Conservation (phyloP, 495 filamentous ascomycete species). For the Neurospora cerealis region DNA sequence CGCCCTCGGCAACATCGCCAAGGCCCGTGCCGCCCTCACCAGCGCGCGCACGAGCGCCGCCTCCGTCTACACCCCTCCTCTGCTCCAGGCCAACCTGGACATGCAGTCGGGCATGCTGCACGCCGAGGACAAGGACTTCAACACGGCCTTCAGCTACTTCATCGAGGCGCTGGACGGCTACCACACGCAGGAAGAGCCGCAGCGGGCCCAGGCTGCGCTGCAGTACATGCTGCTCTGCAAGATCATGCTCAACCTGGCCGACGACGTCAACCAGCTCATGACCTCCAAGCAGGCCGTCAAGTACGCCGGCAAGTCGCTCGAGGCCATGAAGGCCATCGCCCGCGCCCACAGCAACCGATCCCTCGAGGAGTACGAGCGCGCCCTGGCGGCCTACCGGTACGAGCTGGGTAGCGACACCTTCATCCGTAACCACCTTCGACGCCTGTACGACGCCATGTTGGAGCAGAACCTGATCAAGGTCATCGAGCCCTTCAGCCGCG, state of each 20-base stretch:
- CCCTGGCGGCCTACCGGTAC: slow-evolving; percentile 76
- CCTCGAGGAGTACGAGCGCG: slow-evolving; percentile 91
- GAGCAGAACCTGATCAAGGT: slow-evolving; percentile 99
- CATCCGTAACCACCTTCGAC: slow-evolving; percentile 87
- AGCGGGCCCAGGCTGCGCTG: slow-evolving; percentile 78
- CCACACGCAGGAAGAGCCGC: slow-evolving; percentile 77
- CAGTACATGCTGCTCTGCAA: slow-evolving; percentile 99
- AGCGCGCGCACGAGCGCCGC: slow-evolving; percentile 90
- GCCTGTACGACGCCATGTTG: slow-evolving; percentile 94
- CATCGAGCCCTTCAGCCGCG: slow-evolving; percentile 93
- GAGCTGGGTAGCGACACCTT: slow-evolving; percentile 89
- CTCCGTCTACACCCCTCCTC: slow-evolving; percentile 91
- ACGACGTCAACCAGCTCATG: slow-evolving; percentile 91
- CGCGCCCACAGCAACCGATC: slow-evolving; percentile 89
- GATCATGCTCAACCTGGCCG: slow-evolving; percentile 95
- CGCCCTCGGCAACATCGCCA: slow-evolving; percentile 90
- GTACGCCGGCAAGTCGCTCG: slow-evolving; percentile 86
- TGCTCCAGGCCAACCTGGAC: slow-evolving; percentile 89
- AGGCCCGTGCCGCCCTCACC: slow-evolving; percentile 90
- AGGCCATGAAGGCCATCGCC: slow-evolving; percentile 98
- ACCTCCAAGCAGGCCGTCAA: slow-evolving; percentile 90
- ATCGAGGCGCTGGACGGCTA: slow-evolving; percentile 98
- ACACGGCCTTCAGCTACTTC: slow-evolving; percentile 96
- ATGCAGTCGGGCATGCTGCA: slow-evolving; percentile 99
- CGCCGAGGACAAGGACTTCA: slow-evolving; percentile 97